Evolutionary conservation across 2,329 filamentous ascomycete species (phyloP).

Genomic region (Lachnellula cervina): DNA sequence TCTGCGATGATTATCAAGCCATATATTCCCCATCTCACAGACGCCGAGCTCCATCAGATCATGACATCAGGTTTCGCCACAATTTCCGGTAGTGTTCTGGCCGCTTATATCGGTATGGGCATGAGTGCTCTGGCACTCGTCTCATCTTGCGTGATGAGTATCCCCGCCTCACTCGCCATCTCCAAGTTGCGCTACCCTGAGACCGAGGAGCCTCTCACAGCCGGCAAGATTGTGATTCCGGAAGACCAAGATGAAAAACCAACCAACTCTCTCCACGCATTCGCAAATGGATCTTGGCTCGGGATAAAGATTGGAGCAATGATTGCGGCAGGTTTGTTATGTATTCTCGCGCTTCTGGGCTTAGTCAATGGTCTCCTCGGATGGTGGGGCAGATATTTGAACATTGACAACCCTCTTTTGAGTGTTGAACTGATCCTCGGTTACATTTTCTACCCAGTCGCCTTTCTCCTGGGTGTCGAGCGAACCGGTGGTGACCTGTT

Average conservation of each 20-base stretch:
- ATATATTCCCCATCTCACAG: constrained; percentile 79
- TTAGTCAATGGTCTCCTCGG: constrained; percentile 71
- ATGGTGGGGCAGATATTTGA: constrained; percentile 79
- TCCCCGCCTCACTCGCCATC: constrained; percentile 82
- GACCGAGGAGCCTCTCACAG: constrained; percentile 78
- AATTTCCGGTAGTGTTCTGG: constrained; percentile 81
- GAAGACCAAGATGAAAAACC: constrained; percentile 65
- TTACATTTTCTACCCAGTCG: constrained; percentile 72
- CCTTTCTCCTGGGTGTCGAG: constrained; percentile 77
- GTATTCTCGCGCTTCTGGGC: constrained; percentile 73
- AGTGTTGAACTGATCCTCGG: constrained; percentile 71
- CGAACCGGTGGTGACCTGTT: constrained; percentile 57
- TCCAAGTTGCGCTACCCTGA: constrained; percentile 89
- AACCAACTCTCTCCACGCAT: constrained; percentile 79
- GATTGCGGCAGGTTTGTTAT: constrained; percentile 74
- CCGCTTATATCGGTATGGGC: constrained; percentile 80
- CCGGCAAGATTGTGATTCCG: constrained; percentile 74
- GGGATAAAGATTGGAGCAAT: constrained; percentile 83
- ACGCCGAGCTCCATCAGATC: constrained; percentile 85
- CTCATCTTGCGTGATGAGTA: constrained; percentile 92
- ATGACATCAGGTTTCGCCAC: constrained; percentile 92
- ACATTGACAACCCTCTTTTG: constrained; percentile 64
- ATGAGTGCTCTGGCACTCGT: constrained; percentile 81
- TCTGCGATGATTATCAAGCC: constrained; percentile 88
- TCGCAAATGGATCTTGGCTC: constrained; percentile 79